These are phyloP conservation scores for Backusella sp. DNA, from an alignment of 192 early-diverging fungal species.

Conservation along the genomic window DNA sequence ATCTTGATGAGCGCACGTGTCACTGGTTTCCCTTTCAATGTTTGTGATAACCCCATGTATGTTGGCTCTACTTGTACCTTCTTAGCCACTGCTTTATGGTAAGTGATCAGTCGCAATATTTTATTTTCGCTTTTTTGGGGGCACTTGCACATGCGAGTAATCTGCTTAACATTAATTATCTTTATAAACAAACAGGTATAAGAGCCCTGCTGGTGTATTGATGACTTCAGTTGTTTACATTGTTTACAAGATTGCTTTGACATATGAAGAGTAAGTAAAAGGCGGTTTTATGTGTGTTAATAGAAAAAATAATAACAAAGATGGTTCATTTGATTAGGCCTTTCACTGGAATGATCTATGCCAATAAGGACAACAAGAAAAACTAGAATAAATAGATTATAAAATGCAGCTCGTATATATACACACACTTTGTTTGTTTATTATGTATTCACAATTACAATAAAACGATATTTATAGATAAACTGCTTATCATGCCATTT, in stretches of 20 bases:
- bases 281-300: background rate
- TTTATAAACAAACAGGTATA: constrained; percentile 42
- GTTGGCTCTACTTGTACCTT: constrained; percentile 87
- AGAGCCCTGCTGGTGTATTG: constrained; percentile 70
- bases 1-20: constrained; percentile 86
- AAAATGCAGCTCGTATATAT: background rate
- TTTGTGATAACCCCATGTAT: constrained; percentile 95
- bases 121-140: background rate
- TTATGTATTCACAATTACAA: background rate
- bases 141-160: no score
- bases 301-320: background rate
- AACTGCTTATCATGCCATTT: background rate
- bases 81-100: constrained; percentile 80
- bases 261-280: constrained; percentile 69
- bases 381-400: background rate
- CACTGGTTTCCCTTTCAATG: constrained; percentile 90
- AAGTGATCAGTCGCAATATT: constrained; percentile 24
- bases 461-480: background rate
- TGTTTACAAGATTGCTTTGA: constrained; percentile 73
- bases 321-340: constrained; percentile 45
- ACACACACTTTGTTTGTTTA: background rate
- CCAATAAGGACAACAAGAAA: constrained; percentile 46
- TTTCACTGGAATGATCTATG: constrained; percentile 81
- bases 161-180: background rate
- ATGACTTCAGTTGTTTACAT: constrained; percentile 69